phyloP scores from a whole-genome alignment of 2,329 filamentous ascomycete genomes.

The Colletotrichum cereale region DNA sequence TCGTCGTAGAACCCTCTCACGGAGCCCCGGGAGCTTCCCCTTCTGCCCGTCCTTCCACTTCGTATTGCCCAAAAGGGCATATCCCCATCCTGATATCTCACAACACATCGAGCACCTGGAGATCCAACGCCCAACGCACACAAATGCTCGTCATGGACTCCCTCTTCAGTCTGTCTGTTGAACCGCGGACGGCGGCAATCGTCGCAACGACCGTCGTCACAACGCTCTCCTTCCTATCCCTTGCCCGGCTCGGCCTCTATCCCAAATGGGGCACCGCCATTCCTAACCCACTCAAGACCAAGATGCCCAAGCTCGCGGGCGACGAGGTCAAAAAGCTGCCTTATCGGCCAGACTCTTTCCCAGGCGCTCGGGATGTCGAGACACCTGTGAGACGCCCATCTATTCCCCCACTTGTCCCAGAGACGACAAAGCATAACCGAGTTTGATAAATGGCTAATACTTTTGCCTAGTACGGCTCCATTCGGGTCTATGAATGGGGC shows the following conservation, averaged over 20 bases:
- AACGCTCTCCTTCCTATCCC: slow-evolving; percentile 55
- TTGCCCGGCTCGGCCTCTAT: slow-evolving; percentile 54
- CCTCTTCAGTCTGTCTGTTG: slow-evolving; percentile 43
- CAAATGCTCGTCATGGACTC: slow-evolving; percentile 46
- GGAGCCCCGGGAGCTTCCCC: background rate
- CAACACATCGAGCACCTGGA: background rate
- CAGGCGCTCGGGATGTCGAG: slow-evolving; percentile 78
- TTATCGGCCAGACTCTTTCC: slow-evolving; percentile 78
- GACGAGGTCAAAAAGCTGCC: slow-evolving; percentile 54
- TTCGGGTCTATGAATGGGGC: slow-evolving; percentile 87
- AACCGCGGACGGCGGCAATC: slow-evolving; percentile 48
- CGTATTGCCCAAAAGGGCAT: background rate
- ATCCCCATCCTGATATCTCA: background rate
- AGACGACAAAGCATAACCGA: background rate
- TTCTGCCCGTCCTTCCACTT: background rate
- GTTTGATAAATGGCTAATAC: slow-evolving; percentile 11
- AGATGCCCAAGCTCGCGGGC: slow-evolving; percentile 51
- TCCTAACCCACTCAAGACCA: slow-evolving; percentile 59
- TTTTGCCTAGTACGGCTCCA: slow-evolving; percentile 71
- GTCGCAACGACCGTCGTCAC: slow-evolving; percentile 57
- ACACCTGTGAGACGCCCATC: slow-evolving; percentile 66
- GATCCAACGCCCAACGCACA: background rate
- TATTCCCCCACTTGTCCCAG: background rate
- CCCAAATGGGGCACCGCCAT: slow-evolving; percentile 56
- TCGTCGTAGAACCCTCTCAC: background rate